These are phyloP conservation scores for Colletotrichum tamarilloi DNA, from an alignment of 2,329 filamentous ascomycete genomes.

Conservation along the genomic window DNA sequence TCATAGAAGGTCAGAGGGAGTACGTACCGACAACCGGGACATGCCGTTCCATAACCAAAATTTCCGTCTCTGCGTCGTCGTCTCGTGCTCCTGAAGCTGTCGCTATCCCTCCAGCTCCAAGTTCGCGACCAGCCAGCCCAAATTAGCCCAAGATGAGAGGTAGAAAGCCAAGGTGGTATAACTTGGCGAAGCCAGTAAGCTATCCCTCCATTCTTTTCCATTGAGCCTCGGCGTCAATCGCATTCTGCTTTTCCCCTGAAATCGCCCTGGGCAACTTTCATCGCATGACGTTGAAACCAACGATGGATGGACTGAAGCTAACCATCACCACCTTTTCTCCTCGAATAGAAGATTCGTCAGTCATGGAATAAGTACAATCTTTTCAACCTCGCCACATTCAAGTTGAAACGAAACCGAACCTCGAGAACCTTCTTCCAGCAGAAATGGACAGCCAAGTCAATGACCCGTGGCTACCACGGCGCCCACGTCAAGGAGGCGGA, in stretches of 20 bases:
- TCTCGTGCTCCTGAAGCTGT: conserved; percentile 33
- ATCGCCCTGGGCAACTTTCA: not conserved
- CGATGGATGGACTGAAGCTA: conserved; percentile 1
- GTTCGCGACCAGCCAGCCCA: conserved; percentile 26
- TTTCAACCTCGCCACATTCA: conserved; percentile 80
- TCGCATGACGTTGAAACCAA: not conserved
- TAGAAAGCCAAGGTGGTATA: conserved; percentile 74
- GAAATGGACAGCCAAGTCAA: conserved; percentile 93
- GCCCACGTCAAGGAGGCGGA: conserved; percentile 93
- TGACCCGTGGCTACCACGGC: conserved; percentile 89
- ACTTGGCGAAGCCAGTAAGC: conserved; percentile 73
- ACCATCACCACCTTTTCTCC: conserved; percentile 26
- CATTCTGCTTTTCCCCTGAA: conserved; percentile 9
- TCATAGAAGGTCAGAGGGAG: not conserved
- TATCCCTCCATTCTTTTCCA: not conserved
- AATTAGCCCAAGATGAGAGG: conserved; percentile 56
- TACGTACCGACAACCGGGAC: conserved; percentile 29
- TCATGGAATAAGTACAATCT: conserved; percentile 98
- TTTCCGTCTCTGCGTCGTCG: conserved; percentile 29
- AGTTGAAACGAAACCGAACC: conserved; percentile 52
- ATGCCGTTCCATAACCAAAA: conserved; percentile 36
- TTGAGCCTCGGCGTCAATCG: conserved; percentile 12
- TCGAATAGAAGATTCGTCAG: conserved; percentile 84
- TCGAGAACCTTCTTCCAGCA: conserved; percentile 91
- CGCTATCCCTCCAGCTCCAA: conserved; percentile 19